A percentile compares a stretch with the other conserved stretches of the same genome.
These are phyloP conservation scores for Macrophomina phaseolina DNA, from an alignment of 2,329 filamentous ascomycete genomes.

Conservation along the genomic window DNA sequence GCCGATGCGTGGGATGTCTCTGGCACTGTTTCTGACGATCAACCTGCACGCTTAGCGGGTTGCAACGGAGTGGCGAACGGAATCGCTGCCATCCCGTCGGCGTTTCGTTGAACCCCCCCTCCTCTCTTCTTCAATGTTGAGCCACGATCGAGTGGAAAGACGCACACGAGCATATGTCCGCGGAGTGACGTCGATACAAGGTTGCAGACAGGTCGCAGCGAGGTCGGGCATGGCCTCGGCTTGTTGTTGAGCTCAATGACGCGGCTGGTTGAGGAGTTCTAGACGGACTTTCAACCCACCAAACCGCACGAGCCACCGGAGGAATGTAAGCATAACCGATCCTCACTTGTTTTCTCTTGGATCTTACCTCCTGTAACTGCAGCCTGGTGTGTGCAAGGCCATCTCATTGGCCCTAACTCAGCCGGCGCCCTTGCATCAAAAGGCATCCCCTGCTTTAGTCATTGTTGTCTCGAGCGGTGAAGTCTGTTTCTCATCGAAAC, in stretches of 20 bases:
- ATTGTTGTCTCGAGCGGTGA: too few relatives aligned
- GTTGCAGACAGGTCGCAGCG: neutral
- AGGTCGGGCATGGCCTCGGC: neutral
- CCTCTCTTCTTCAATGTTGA: too few relatives aligned
- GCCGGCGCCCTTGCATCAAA: too few relatives aligned
- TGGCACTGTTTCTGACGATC: neutral
- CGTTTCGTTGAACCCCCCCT: neutral
- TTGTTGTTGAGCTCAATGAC: neutral
- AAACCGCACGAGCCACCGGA: neutral
- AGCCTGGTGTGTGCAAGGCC: too few relatives aligned
- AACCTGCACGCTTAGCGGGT: neutral
- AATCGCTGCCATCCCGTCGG: neutral
- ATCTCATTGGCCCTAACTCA: too few relatives aligned
- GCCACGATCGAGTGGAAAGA: too few relatives aligned
- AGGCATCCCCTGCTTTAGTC: too few relatives aligned
- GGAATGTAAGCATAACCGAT: neutral
- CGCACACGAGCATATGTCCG: too few relatives aligned
- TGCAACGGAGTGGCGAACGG: neutral
- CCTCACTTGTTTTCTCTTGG: neutral
- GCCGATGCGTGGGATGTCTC: neutral
- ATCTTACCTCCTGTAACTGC: too few relatives aligned
- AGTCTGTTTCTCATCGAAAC: too few relatives aligned
- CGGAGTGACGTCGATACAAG: too few relatives aligned
- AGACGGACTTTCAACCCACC: constrained; percentile 1
- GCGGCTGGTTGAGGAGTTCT: neutral